phyloP scores from a whole-genome alignment of 2,329 filamentous ascomycete genomes.

The Pyricularia grisea region DNA sequence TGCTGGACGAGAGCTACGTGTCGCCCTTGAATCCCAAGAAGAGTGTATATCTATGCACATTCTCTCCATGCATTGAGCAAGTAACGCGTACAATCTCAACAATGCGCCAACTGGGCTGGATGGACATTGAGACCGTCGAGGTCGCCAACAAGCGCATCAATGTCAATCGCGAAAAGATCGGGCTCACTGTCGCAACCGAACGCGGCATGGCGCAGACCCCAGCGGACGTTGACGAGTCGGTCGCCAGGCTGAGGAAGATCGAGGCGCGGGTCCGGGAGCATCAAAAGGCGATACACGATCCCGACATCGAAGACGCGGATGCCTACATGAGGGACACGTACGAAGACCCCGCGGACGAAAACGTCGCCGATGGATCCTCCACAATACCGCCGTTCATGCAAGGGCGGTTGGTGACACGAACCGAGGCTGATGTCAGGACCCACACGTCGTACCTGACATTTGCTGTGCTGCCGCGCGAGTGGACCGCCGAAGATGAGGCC shows the following conservation, averaged over 20 bases:
- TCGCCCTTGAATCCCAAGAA: constrained; percentile 63
- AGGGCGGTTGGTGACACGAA: constrained; percentile 68
- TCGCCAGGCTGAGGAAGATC: constrained; percentile 63
- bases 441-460: constrained; percentile 98
- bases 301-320: constrained; percentile 18
- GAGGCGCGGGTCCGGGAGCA: constrained; percentile 61
- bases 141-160: constrained; percentile 72
- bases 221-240: constrained; percentile 69
- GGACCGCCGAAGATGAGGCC: constrained; percentile 74
- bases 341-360: constrained; percentile 18
- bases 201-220: constrained; percentile 62
- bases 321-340: constrained; percentile 12
- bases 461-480: constrained; percentile 77
- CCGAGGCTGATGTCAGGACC: constrained; percentile 83
- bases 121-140: constrained; percentile 90
- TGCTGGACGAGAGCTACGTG: constrained; percentile 28
- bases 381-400: constrained; percentile 50
- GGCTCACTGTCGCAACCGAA: constrained; percentile 55
- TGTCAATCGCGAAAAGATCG: constrained; percentile 71
- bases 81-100: constrained; percentile 76
- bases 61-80: constrained; percentile 96
- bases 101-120: constrained; percentile 76
- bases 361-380: constrained; percentile 20
- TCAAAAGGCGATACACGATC: constrained; percentile 18
- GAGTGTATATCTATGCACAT: constrained; percentile 77